These are phyloP conservation scores for Fomitopsis schrenkii DNA, from an alignment of 1,284 basidiomycete species.

Conservation along the genomic window DNA sequence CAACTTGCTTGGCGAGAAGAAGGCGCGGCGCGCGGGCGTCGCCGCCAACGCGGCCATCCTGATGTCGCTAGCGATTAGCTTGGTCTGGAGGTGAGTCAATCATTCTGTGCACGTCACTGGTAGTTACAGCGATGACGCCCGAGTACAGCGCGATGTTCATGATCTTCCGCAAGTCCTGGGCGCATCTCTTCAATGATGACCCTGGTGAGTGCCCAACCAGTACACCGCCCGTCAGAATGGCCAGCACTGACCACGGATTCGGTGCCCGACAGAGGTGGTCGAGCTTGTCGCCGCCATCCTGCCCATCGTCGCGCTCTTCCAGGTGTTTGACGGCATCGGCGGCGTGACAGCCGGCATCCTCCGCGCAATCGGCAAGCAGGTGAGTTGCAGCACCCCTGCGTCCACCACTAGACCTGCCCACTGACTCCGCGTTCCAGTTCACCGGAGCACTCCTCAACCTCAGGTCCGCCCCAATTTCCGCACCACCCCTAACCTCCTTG, in stretches of 20 bases:
- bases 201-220: slow-evolving; percentile 35
- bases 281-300: slow-evolving; percentile 66
- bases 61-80: slow-evolving; percentile 54
- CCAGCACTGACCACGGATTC: not conserved
- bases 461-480: slow-evolving; percentile 33
- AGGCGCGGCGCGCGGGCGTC: slow-evolving; percentile 63
- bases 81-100: slow-evolving; percentile 53
- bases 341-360: slow-evolving; percentile 75
- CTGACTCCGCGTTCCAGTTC: slow-evolving; percentile 32
- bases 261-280: slow-evolving; percentile 45
- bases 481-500: not conserved
- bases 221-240: not conserved
- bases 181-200: slow-evolving; percentile 83
- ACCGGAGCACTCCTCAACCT: slow-evolving; percentile 65
- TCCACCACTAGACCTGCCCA: not conserved
- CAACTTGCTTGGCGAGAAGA: slow-evolving; percentile 75
- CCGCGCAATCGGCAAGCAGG: slow-evolving; percentile 74
- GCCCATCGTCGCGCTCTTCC: slow-evolving; percentile 77
- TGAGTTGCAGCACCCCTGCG: slow-evolving; percentile 9
- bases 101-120: not conserved
- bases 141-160: slow-evolving; percentile 59
- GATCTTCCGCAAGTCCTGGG: slow-evolving; percentile 72
- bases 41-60: slow-evolving; percentile 61
- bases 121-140: not conserved
- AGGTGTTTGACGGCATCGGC: slow-evolving; percentile 71